Base-by-base conservation (phyloP, 169 alveolate genomes). In the Eimeria mitis region DNA sequence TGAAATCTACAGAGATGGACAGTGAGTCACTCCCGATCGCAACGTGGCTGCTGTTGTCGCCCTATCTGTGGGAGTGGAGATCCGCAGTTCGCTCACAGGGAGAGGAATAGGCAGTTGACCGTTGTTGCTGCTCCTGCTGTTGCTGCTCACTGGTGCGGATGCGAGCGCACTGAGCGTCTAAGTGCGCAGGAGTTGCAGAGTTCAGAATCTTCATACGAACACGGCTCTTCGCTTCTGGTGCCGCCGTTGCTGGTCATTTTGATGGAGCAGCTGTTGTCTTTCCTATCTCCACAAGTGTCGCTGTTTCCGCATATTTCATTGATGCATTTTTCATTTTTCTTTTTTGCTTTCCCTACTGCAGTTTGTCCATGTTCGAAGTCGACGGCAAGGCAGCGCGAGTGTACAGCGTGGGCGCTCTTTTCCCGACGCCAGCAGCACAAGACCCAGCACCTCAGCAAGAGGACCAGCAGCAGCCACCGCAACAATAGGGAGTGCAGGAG, bases 361-460 rank as follows among this genome's bases (percentile, higher is more conserved):
- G 96, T 8, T 65, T 95, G 52, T 87, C 95, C 70, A 84, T 95
- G 89, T 95, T 85, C 16, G 99, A 99, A 97, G 99, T 99, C 14
- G 99, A 99, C 96, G 99, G 99, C 23, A 98, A 97, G 68, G 95
- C 98, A 75, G 98, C 99, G 81, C 96, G 98, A 56, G 98, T 98
- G 31, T 99, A 99, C 89, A 94, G 95, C 89, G 96, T 89, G 65
- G 42, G 95, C 37, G 59, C n/a, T 56, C 34, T 47, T 40, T 71
- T 23, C 71, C 56, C 42, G 83, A 37, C 11, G 25, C n/a, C n/a
- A 63, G 44, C 81, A 37, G 2, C 44, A 34, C 16, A 14, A 40
- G 11, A 31, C n/a, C n/a, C 25, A 59, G 59, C 9, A 28, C 5
- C 73, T 23, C 91, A 54, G 78, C 91, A 16, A 16, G 47, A 11